Percentiles rank a stretch among this genome's conserved stretches.
phyloP scores from a whole-genome alignment of 371 early-diverging fungal genomes.

The Rhizomucor pusillus region DNA sequence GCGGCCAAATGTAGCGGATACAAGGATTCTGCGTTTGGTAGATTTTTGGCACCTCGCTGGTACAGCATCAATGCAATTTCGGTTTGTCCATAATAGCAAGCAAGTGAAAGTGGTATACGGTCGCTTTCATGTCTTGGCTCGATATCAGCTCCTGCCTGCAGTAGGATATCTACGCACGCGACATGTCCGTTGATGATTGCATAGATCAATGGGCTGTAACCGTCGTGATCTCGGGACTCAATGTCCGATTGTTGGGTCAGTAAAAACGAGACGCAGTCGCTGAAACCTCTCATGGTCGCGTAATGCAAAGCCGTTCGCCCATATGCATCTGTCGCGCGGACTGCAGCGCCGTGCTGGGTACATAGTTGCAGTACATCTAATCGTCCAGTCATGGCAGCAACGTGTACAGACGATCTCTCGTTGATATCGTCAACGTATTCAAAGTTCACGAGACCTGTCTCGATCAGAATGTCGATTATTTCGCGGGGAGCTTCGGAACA shows the following conservation, averaged over 20 bases:
- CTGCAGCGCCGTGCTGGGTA: conserved; percentile 58
- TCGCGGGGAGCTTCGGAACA: conserved; percentile 66
- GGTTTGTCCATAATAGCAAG: conserved; percentile 88
- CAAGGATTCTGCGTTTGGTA: conserved; percentile 72
- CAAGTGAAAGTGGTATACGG: conserved; percentile 76
- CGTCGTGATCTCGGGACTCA: conserved; percentile 83
- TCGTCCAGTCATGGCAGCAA: conserved; percentile 80
- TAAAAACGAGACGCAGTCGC: conserved; percentile 67
- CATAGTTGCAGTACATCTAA: conserved; percentile 57
- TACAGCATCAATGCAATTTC: conserved; percentile 83
- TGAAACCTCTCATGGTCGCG: conserved; percentile 86
- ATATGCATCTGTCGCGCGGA: conserved; percentile 80
- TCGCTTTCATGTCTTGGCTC: conserved; percentile 60
- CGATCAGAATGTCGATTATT: conserved; percentile 63
- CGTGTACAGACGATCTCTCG: conserved; percentile 86
- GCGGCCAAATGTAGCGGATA: conserved; percentile 88
- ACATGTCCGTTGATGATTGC: conserved; percentile 83
- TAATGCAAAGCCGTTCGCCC: conserved; percentile 90
- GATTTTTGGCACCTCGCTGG: conserved; percentile 65
- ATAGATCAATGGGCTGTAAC: conserved; percentile 82
- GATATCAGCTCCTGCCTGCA: conserved; percentile 64
- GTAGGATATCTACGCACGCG: conserved; percentile 67
- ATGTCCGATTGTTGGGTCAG: conserved; percentile 59
- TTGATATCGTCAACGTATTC: conserved; percentile 90
- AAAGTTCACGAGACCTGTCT: conserved; percentile 63